Evolutionary conservation across 106 monocot species (phyloP), one percentile per base, ranked within the genome.

Genomic region (Amphibolis antarctica): DNA sequence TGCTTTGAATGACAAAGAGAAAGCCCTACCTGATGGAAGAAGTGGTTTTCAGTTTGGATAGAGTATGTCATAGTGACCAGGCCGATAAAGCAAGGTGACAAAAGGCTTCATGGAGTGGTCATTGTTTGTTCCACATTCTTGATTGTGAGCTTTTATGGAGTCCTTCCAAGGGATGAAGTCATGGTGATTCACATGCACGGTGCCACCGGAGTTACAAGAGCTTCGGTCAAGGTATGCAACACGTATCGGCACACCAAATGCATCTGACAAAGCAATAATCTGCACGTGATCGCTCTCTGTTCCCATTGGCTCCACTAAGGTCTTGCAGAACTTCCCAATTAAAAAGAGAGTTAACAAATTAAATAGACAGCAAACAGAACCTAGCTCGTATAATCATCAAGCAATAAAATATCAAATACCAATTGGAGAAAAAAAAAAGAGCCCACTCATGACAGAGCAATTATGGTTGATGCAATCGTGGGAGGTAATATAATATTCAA

Each of bases 61-160:
- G 55, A 98, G 79, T 59, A 98, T 98, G 74, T 98, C 98, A 47
- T 91, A 98, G 68, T 98, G 98, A 53, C 98, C 98, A 14, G 91
- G 98, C 9, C 91, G 84, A 67, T 91, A 98, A 36, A 98, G 81
- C 71, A 98, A 63, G 55, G 87, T 88, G 6, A 98, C 65, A 23
- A 76, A 71, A 42, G 81, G 89, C 55, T 75, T 66, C 1, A 62
- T 11, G 15, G 63, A 12, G 13, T 62, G n/a, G 26, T 19, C 19
- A 10, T 51, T 12, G n/a, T 69, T 23, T 6, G 67, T 29, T 58
- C 10, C 53, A 42, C 27, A 42, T 25, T 44, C 46, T 28, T 46
- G 36, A 15, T 43, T 43, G 1, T 19, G 27, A 1, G 10, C 45
- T 45, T 57, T 43, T 53, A 68, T 75, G 10, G n/a, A 12, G 4